phyloP scores from a whole-genome alignment of 1,139 yeast species.

The Blastobotrys illinoisensis region DNA sequence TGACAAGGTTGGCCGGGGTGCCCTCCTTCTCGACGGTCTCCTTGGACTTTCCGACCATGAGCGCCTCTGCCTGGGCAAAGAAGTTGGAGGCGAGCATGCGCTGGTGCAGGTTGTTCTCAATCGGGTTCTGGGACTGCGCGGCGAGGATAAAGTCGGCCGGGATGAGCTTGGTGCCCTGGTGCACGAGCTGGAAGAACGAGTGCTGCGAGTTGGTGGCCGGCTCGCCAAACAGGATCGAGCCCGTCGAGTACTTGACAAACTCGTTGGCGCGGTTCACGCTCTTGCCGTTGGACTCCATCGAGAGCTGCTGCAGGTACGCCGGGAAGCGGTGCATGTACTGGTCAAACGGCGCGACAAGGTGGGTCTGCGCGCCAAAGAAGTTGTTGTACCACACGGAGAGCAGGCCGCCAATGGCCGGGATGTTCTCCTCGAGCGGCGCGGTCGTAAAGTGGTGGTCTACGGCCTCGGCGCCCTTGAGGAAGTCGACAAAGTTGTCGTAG shows the following conservation, averaged over 20 bases:
- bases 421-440: conserved; percentile 84
- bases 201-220: conserved; percentile 99
- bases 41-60: conserved; percentile 92
- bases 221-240: conserved; percentile 93
- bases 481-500: conserved; percentile 82
- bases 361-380: conserved; percentile 97
- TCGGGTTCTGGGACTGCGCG: conserved; percentile 97
- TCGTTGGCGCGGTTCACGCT: conserved; percentile 88
- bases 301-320: conserved; percentile 95
- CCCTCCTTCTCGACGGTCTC: conserved; percentile 86
- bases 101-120: conserved; percentile 86
- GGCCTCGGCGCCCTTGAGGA: conserved; percentile 96
- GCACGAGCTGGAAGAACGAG: conserved; percentile 98
- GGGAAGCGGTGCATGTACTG: conserved; percentile 99
- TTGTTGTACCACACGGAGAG: conserved; percentile 97
- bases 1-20: conserved; percentile 71
- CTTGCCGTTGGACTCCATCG: conserved; percentile 99
- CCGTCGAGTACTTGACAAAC: conserved; percentile 91
- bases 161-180: conserved; percentile 96
- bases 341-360: conserved; percentile 95
- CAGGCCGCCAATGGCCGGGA: conserved; percentile 89
- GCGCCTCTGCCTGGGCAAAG: conserved; percentile 97
- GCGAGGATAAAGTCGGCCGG: conserved; percentile 96
- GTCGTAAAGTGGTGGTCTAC: conserved; percentile 83
- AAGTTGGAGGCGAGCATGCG: conserved; percentile 96